Base-by-base conservation (phyloP, 345 rosid species). In the Kernera saxatilis region DNA sequence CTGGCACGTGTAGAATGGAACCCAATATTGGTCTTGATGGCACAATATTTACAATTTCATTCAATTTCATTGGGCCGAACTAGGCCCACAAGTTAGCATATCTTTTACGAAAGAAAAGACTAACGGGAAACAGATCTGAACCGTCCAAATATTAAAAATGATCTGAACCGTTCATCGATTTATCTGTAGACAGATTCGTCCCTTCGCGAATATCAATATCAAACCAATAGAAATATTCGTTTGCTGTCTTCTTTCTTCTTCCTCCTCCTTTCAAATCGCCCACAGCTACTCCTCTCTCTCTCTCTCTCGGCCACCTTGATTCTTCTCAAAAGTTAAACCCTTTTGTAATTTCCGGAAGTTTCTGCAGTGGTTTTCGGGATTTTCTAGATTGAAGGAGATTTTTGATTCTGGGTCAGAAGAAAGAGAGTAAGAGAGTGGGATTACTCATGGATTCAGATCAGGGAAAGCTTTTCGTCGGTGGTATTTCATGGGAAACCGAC, bases 381-480 rank as follows among this genome's bases (percentile, higher is more conserved):
- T 57, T 37, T 15, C 1, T 25, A 17, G 55, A 46, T 45, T 63
- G 11, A 45, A 55, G 62, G 5, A 0, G 30, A 10, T 19, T 43
- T 52, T 13, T 51, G 35, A 69, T 45, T 58, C 57, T 60, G 11
- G 43, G 54, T 52, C 9, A 39, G 56, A 37, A 41, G 32, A 48
- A 69, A 53, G 10, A 22, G 53, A 36, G 55, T 12, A 46, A 57
- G 37, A 26, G 54, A 50, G 76, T 51, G 48, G 7, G 12, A 4
- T n/a, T 10, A 41, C 2, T 48, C 18, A 81, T 92, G 92, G 88
- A 88, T 68, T 84, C 90, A 29, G 91, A 92, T 83, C 91, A 82
- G 71, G 95, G 95, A 39, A 84, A 88, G 85, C 87, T 91, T 14
- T 91, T 89, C 77, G 84, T 89, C 58, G 96, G 96, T 25, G 97